These are phyloP conservation scores for Dictyostelium citrinum DNA, from an alignment of 78 protist species.

Conservation along the genomic window DNA sequence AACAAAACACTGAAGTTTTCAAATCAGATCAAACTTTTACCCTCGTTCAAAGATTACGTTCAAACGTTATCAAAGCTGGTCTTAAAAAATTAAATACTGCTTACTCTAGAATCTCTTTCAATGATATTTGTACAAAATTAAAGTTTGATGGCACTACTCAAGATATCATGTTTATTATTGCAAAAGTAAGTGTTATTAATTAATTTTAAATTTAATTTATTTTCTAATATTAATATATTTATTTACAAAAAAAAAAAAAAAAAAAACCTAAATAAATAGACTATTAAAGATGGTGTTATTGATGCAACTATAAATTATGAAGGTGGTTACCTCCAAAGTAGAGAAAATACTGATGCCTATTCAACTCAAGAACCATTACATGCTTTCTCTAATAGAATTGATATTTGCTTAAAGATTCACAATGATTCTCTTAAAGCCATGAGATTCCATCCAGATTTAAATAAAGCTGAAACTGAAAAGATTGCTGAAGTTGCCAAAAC, in stretches of 20 bases:
- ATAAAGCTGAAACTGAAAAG: constrained; percentile 56
- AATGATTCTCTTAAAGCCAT: constrained; percentile 93
- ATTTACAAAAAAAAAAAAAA: no score
- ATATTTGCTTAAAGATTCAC: constrained; percentile 90
- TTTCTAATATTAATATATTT: not conserved
- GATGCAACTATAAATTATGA: constrained; percentile 87
- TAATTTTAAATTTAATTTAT: not conserved
- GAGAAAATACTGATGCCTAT: constrained; percentile 88
- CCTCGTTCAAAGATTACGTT: constrained; percentile 90
- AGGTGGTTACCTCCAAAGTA: constrained; percentile 73
- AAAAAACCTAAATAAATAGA: not conserved
- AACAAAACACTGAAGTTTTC: constrained; percentile 62
- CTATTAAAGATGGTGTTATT: constrained; percentile 87
- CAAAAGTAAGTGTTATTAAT: constrained; percentile 50
- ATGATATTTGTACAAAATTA: constrained; percentile 89
- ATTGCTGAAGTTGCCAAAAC: constrained; percentile 69
- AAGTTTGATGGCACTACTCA: constrained; percentile 88
- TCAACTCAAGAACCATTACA: constrained; percentile 90
- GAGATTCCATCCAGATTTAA: constrained; percentile 84
- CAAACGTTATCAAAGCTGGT: constrained; percentile 97
- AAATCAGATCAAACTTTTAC: constrained; percentile 87
- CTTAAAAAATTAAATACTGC: constrained; percentile 87
- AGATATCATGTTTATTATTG: constrained; percentile 94
- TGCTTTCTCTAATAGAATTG: constrained; percentile 89
- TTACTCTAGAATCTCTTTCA: constrained; percentile 91